Base-by-base conservation (phyloP, 345 rosid genomes). In the Passiflora organensis region DNA sequence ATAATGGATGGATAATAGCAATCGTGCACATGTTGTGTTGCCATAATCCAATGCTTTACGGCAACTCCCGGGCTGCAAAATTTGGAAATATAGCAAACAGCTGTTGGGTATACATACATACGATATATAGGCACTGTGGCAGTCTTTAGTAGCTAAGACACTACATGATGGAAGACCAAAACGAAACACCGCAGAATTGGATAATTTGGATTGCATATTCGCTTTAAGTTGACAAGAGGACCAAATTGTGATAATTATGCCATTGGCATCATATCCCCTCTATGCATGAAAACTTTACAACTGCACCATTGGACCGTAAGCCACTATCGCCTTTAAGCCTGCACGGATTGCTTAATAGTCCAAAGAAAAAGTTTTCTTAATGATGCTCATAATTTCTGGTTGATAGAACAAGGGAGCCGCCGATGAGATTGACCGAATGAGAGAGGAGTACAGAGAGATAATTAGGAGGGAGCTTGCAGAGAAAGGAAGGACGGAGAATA, bases 1-100 rank as follows among this genome's bases (percentile, higher is more conserved):
- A n/a, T n/a, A n/a, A n/a, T n/a, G n/a, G 60, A 65, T 71, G 60
- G 58, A 54, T 54, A 20, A 52, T 65, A 32, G 51, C 58, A 52
- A 56, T 42, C 37, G 20, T 15, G 63, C 77, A 74, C 80, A 75
- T 75, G 82, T 32, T 39, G 10, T 69, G 75, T 72, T 71, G 60
- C 70, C 15, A 19, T 24, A 42, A 51, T 32, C 16, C 24, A 18
- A 19, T 6, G 32, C 28, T 14, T 45, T 19, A 17, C 2, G n/a
- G n/a, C n/a, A 13, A 16, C 36, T 23, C n/a, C n/a, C n/a, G n/a
- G n/a, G n/a, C n/a, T n/a, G n/a, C n/a, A n/a, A n/a, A n/a, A n/a
- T n/a, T n/a, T n/a, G n/a, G n/a, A n/a, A n/a, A n/a, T n/a, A n/a
- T n/a, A n/a, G n/a, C n/a, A n/a, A n/a, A n/a, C n/a, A n/a, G n/a